A percentile compares a stretch with the other conserved stretches of the same genome.
These are phyloP conservation scores for Brassica carinata DNA, from an alignment of 345 rosid species.

Conservation along the genomic window DNA sequence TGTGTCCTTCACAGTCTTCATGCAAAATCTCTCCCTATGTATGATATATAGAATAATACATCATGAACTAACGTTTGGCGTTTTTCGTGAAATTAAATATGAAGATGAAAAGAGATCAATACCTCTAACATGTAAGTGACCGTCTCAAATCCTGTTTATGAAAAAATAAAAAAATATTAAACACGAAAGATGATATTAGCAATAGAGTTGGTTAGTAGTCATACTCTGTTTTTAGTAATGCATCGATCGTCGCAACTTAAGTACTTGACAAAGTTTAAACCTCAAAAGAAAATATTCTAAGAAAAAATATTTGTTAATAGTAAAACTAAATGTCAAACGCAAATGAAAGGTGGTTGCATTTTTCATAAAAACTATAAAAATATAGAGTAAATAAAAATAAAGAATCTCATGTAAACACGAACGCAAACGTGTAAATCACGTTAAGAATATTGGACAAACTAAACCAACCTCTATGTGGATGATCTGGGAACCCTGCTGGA, in stretches of 20 bases:
- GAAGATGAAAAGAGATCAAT: slow-evolving; percentile 20
- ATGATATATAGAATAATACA: not conserved
- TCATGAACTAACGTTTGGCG: not conserved
- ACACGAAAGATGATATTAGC: not conserved
- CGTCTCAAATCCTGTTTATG: slow-evolving; percentile 84
- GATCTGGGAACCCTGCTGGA: slow-evolving; percentile 94
- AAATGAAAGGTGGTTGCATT: not conserved
- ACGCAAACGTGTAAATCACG: not conserved
- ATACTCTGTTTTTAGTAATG: not conserved
- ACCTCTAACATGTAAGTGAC: slow-evolving; percentile 97
- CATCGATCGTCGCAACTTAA: not conserved
- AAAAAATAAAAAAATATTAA: not conserved
- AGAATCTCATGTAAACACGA: not conserved
- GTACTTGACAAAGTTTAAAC: not conserved
- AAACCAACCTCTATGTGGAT: slow-evolving; percentile 81
- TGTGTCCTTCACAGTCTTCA: slow-evolving; percentile 90
- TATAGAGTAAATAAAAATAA: not conserved
- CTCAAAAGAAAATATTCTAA: not conserved
- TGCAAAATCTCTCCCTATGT: slow-evolving; percentile 68
- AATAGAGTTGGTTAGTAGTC: not conserved
- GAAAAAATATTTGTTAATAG: not conserved
- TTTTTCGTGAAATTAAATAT: not conserved
- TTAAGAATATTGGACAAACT: not conserved
- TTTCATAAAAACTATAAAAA: not conserved
- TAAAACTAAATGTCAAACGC: not conserved